Conservation (phyloP, 2,329 filamentous ascomycete species). For the Scytalidium lignicola region DNA sequence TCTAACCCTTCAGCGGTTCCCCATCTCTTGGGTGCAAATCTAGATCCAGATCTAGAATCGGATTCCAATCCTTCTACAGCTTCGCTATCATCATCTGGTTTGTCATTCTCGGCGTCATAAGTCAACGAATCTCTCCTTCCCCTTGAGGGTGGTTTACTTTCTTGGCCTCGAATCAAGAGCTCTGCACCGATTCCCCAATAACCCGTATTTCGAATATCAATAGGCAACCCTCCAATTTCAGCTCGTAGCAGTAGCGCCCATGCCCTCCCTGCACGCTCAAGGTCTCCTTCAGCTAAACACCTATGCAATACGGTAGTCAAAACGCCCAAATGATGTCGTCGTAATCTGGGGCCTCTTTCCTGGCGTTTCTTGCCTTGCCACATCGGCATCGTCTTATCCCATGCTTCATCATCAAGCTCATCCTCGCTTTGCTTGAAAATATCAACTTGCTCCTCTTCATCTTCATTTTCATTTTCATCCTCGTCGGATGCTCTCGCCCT, state of each 20-base stretch:
- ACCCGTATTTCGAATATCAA: slow-evolving; percentile 65
- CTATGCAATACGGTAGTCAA: slow-evolving; percentile 67
- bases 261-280: slow-evolving; percentile 65
- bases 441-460: slow-evolving; percentile 1
- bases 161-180: slow-evolving; percentile 60
- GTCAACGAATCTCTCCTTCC: slow-evolving; percentile 8
- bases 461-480: slow-evolving; percentile 6
- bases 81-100: slow-evolving; percentile 3
- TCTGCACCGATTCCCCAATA: slow-evolving; percentile 85
- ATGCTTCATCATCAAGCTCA: slow-evolving; percentile 1
- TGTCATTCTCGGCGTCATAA: slow-evolving; percentile 4
- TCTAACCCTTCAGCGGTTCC: slow-evolving; percentile 47
- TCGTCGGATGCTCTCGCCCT: slow-evolving; percentile 1
- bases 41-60: not conserved
- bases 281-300: slow-evolving; percentile 66
- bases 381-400: slow-evolving; percentile 1
- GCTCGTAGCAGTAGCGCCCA: slow-evolving; percentile 69
- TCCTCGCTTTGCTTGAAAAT: slow-evolving; percentile 3
- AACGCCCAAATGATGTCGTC: slow-evolving; percentile 55
- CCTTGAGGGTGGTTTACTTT: slow-evolving; percentile 11
- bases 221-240: slow-evolving; percentile 44
- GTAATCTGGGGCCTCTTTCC: slow-evolving; percentile 26
- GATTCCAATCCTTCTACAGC: not conserved
- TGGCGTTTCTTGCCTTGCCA: slow-evolving; percentile 3
- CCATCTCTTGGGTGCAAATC: slow-evolving; percentile 15